phyloP scores from a whole-genome alignment of 2,329 filamentous ascomycete species.

The Parastagonospora nodorum region DNA sequence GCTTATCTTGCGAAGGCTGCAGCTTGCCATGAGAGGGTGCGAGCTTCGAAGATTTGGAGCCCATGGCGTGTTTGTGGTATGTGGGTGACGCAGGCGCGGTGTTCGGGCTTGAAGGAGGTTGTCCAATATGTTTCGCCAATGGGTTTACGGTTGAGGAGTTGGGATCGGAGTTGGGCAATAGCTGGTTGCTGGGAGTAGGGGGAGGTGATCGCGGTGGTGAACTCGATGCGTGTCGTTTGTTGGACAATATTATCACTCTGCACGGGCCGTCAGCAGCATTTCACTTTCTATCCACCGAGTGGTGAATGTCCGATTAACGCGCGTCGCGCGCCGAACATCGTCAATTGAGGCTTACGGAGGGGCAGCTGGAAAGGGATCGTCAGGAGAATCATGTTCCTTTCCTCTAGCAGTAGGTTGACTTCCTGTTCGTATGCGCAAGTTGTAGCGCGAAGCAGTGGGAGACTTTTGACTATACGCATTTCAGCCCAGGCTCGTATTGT shows the following conservation, averaged over 20 bases:
- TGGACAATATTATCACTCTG: constrained; percentile 25
- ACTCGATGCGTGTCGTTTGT: constrained; percentile 13
- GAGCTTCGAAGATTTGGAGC: constrained; percentile 36
- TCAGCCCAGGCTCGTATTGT: constrained; percentile 3
- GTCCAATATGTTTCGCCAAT: background rate
- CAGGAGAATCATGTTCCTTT: constrained; percentile 10
- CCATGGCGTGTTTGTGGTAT: constrained; percentile 24
- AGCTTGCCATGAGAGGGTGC: constrained; percentile 24
- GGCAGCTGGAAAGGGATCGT: constrained; percentile 18
- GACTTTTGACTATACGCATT: constrained; percentile 5
- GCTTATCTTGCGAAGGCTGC: constrained; percentile 27
- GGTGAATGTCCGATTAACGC: background rate
- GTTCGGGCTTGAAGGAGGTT: background rate
- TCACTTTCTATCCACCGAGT: constrained; percentile 8
- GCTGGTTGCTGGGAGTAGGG: background rate
- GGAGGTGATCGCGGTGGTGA: constrained; percentile 7
- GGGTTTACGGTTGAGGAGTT: constrained; percentile 1
- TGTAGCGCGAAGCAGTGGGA: constrained; percentile 6
- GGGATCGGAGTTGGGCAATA: background rate
- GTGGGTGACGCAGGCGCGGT: background rate
- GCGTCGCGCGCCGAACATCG: constrained; percentile 4
- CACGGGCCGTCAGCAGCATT: background rate
- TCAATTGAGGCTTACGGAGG: constrained; percentile 15
- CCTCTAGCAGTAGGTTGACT: background rate
- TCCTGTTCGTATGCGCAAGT: constrained; percentile 9